These are phyloP conservation scores for Fraxinus quadrangulata DNA, from an alignment of 257 asterid species.

Conservation along the genomic window DNA sequence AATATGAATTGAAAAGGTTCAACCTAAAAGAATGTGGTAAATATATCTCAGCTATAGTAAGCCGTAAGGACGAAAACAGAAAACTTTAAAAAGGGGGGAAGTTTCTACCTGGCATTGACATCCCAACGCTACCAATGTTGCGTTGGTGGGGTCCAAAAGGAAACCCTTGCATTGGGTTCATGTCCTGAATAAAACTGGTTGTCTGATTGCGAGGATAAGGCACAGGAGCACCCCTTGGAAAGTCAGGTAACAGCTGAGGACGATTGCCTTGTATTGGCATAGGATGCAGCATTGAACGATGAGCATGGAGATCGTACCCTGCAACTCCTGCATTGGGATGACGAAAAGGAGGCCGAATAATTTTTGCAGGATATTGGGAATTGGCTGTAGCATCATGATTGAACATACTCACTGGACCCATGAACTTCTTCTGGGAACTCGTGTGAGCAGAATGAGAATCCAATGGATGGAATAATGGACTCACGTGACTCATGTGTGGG, in stretches of 20 bases:
- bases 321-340: conserved; percentile 56
- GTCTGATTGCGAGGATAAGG: conserved; percentile 55
- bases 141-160: conserved; percentile 60
- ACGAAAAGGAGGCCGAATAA: conserved; percentile 56
- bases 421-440: conserved; percentile 60
- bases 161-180: conserved; percentile 57
- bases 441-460: conserved; percentile 55
- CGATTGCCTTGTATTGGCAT: conserved; percentile 65
- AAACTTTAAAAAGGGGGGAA: background rate
- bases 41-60: background rate
- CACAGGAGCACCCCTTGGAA: conserved; percentile 50
- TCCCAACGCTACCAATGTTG: conserved; percentile 49
- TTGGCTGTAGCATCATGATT: conserved; percentile 50
- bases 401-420: conserved; percentile 50
- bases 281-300: conserved; percentile 57
- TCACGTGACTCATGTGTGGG: conserved; percentile 52
- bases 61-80: background rate
- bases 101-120: conserved; percentile 41
- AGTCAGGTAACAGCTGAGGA: conserved; percentile 48
- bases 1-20: no score
- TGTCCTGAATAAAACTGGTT: conserved; percentile 53
- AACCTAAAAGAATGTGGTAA: background rate
- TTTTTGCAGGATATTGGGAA: conserved; percentile 49
- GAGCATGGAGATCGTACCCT: conserved; percentile 60
- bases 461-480: conserved; percentile 56